phyloP scores from a whole-genome alignment of 768 basidiomycete species.

The Collybia sordida region DNA sequence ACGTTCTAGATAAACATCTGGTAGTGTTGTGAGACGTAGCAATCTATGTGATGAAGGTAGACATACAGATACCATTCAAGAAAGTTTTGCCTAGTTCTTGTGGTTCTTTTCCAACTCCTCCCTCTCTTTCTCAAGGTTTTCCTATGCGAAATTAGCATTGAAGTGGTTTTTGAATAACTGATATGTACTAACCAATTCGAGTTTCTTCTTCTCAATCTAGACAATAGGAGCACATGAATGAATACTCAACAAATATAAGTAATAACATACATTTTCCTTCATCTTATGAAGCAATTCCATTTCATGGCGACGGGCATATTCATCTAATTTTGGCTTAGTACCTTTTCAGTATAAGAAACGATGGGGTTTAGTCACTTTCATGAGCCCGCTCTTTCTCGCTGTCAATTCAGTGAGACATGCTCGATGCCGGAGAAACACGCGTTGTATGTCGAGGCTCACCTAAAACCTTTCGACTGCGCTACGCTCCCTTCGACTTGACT shows the following conservation, averaged over 20 bases:
- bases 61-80: neutral
- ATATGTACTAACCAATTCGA: constrained; percentile 28
- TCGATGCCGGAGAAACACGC: constrained; percentile 19
- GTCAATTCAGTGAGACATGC: constrained; percentile 10
- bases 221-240: neutral
- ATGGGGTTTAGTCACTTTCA: constrained; percentile 34
- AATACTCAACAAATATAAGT: neutral
- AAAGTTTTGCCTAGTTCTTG: neutral
- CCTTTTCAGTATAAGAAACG: constrained; percentile 1
- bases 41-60: neutral
- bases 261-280: constrained; percentile 45
- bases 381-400: constrained; percentile 77
- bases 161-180: neutral
- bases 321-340: constrained; percentile 39
- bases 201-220: constrained; percentile 34
- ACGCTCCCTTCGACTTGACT: constrained; percentile 53
- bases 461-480: constrained; percentile 62
- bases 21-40: neutral
- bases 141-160: constrained; percentile 13
- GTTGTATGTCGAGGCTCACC: constrained; percentile 36
- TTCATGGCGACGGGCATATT: constrained; percentile 64
- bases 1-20: too few relatives aligned
- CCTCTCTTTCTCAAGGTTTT: constrained; percentile 19
- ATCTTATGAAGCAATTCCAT: constrained; percentile 57
- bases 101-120: constrained; percentile 21